Evolutionary conservation across 441 rosid genomes (phyloP), one percentile per base, ranked within the genome.

Genomic region (Gossypium laxum): DNA sequence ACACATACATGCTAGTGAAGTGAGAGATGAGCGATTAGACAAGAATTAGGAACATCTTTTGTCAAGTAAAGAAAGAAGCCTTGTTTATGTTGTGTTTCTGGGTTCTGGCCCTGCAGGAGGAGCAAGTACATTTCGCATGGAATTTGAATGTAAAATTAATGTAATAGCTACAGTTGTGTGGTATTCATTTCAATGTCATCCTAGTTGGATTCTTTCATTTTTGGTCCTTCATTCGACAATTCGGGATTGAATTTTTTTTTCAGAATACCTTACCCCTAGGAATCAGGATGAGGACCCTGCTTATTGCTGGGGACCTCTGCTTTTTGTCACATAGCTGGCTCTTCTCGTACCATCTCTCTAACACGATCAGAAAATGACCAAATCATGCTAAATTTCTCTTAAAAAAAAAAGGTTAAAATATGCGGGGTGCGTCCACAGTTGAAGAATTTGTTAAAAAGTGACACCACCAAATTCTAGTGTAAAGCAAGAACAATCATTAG

Each of bases 381-480:
- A 34, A 34, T 4, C 41, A 5, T 34, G 41, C 10, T 34, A 34
- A 1, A 34, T 34, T 34, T 34, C 41, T 34, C 0, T 34, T 0
- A 34, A 34, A 34, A 34, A 34, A 5, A 4, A 32, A 5, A 0
- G 41, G 41, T 34, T 34, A 34, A 8, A 34, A 34, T 34, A 34
- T 34, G n/a, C 15, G 14, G 50, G 0, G 14, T 45, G 12, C 50
- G 56, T 57, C 72, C 66, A 76, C 72, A 68, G 66, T 77, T 73
- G 75, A 82, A 78, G 79, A 34, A 34, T 34, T 34, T 34, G 71
- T 67, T 60, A 70, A 78, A 34, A 34, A n/a, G 41, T 34, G 41
- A 34, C 10, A 34, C 41, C 22, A 76, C 18, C 38, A 18, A 1
- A 61, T 28, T 82, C 58, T 76, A 76, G 78, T 72, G 74, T 73